Evolutionary conservation across 257 asterid species (phyloP).

Genomic region (Jasminum sambac): DNA sequence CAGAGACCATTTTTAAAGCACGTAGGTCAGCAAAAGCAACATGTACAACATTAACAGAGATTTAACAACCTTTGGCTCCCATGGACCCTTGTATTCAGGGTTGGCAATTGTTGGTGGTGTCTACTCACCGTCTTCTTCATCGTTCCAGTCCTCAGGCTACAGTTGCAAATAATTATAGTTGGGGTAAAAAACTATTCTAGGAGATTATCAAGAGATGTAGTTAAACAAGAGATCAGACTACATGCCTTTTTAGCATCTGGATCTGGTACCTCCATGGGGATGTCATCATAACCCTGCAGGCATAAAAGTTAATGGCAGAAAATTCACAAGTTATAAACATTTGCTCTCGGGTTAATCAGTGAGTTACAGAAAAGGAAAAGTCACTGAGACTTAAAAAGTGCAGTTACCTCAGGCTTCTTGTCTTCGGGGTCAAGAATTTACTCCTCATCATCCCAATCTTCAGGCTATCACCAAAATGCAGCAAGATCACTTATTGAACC

Average conservation of each 20-base stretch:
- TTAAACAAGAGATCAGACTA: not conserved
- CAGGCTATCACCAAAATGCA: slow-evolving; percentile 66
- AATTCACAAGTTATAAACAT: not conserved
- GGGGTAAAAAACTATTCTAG: not conserved
- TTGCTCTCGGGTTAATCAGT: not conserved
- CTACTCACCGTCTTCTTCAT: slow-evolving; percentile 98
- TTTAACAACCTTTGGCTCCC: slow-evolving; percentile 68
- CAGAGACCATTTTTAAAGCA: slow-evolving; percentile 6
- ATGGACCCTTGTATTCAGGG: slow-evolving; percentile 93
- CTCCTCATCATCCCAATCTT: slow-evolving; percentile 98
- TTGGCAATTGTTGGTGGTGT: slow-evolving; percentile 89
- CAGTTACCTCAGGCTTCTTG: slow-evolving; percentile 85
- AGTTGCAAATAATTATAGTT: not conserved
- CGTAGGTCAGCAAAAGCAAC: not conserved
- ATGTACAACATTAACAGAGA: slow-evolving; percentile 8
- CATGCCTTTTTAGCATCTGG: slow-evolving; percentile 92
- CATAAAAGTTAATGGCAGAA: not conserved
- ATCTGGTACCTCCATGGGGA: slow-evolving; percentile 81
- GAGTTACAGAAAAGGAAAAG: not conserved
- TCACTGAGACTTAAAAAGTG: not conserved
- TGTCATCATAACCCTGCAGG: slow-evolving; percentile 89
- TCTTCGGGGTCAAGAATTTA: slow-evolving; percentile 91
- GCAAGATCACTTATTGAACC: not conserved
- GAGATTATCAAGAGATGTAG: not conserved
- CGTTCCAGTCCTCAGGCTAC: slow-evolving; percentile 99